Evolutionary conservation across 73 alveolate genomes (phyloP).

Genomic region (Tetrahymena malaccensis): DNA sequence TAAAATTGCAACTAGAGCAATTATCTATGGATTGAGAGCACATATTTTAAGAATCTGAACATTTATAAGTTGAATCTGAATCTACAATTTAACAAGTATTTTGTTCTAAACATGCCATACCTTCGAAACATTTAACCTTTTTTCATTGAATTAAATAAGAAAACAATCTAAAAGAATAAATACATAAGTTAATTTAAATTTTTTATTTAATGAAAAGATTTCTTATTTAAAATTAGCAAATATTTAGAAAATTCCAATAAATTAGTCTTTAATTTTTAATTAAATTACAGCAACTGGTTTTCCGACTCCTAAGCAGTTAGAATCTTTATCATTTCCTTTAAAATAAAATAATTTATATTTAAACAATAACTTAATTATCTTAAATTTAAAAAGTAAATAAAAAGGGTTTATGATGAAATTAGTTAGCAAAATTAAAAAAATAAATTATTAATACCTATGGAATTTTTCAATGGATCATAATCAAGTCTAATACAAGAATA

Average conservation of each 20-base stretch:
- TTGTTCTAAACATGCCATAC: background rate
- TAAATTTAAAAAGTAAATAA: too few relatives aligned
- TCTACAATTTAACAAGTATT: background rate
- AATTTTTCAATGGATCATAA: background rate
- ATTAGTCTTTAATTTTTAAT: too few relatives aligned
- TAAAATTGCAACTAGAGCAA: background rate
- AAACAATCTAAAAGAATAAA: background rate
- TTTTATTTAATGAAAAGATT: background rate
- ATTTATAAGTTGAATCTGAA: background rate
- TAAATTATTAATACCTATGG: background rate
- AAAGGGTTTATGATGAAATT: too few relatives aligned
- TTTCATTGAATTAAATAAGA: background rate
- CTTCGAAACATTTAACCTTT: background rate
- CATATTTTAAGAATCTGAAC: background rate
- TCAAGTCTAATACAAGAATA: background rate
- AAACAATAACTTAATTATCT: too few relatives aligned
- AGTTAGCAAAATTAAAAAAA: too few relatives aligned
- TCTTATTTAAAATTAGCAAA: too few relatives aligned
- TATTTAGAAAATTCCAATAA: too few relatives aligned
- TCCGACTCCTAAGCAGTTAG: background rate
- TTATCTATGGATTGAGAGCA: background rate
- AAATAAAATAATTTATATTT: too few relatives aligned
- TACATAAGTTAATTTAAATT: background rate
- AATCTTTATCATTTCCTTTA: background rate
- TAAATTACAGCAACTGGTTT: background rate